Percentiles rank a stretch among this genome's conserved stretches.
Evolutionary conservation across 768 basidiomycete genomes (phyloP).

Genomic region (Macrolepiota dolichaula): DNA sequence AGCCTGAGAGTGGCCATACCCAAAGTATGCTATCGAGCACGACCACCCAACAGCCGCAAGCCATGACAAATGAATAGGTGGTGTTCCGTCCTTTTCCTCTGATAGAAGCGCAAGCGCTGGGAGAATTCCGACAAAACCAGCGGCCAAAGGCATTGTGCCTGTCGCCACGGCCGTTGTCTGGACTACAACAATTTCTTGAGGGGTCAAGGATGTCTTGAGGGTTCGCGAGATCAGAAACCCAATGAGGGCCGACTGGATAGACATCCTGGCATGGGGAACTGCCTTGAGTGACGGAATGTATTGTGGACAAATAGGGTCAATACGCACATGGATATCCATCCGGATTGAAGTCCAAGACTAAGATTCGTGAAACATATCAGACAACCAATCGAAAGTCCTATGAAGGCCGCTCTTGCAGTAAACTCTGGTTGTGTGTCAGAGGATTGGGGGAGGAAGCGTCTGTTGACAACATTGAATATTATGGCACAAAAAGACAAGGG

Average conservation of each 20-base stretch:
- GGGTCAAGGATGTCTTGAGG: slow-evolving; percentile 70
- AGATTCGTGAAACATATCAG: slow-evolving; percentile 91
- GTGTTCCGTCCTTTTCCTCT: slow-evolving; percentile 68
- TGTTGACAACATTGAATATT: background rate
- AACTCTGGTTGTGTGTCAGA: slow-evolving; percentile 35
- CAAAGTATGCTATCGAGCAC: slow-evolving; percentile 90
- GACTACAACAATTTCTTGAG: slow-evolving; percentile 90
- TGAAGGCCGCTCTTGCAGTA: slow-evolving; percentile 55
- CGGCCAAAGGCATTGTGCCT: slow-evolving; percentile 84
- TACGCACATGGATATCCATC: slow-evolving; percentile 83
- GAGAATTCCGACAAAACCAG: slow-evolving; percentile 87
- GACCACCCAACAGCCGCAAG: slow-evolving; percentile 80
- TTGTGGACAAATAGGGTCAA: background rate
- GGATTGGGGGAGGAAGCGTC: background rate
- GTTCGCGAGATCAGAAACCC: slow-evolving; percentile 83
- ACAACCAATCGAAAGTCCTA: slow-evolving; percentile 83
- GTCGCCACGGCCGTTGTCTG: slow-evolving; percentile 97
- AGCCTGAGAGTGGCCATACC: slow-evolving; percentile 34
- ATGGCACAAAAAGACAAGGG: background rate
- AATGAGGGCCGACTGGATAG: slow-evolving; percentile 89
- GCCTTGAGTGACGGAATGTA: background rate
- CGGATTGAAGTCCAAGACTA: slow-evolving; percentile 83
- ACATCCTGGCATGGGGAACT: slow-evolving; percentile 65
- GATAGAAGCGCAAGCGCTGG: slow-evolving; percentile 85
- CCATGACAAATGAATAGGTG: slow-evolving; percentile 75